Base-by-base conservation (phyloP, 1,284 basidiomycete genomes). In the Chalciporus piperatoides region DNA sequence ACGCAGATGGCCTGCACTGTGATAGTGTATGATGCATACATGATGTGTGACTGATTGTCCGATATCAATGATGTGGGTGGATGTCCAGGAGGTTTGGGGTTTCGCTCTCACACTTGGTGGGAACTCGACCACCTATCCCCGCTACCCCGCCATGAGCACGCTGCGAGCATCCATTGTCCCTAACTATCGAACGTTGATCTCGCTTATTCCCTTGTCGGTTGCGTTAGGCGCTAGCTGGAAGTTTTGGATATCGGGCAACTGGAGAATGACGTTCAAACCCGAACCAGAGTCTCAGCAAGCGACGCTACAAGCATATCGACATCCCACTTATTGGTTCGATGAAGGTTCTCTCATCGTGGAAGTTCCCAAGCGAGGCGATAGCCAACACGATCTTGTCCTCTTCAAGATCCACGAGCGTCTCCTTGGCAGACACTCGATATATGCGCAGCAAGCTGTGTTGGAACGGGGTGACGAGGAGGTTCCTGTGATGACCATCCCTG, bases 301-400 rank as follows among this genome's bases (percentile, higher is more conserved):
- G 21, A 27, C 32, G 17, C 17, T 42, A 15, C 50, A 46, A 27
- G 37, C 10, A 7, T 33, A 39, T 37, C 64, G 41, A 39, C 77
- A 81, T 59, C 69, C 71, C 0, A 63, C 64, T 10, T 84, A 78
- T 59, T 86, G 81, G 81, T 76, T 84, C 47, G 71, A 79, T 21
- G 82, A 86, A 57, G 84, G 80, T 45, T 78, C 78, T 11, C 59
- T 84, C 14, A 62, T 81, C 37, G 59, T 86, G 32, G 68, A 67
- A 43, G 68, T 73, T 24, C 25, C 44, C 37, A 30, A 47, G 25
- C 43, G 41, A 10, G 6, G 21, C 27, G 41, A 51, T 10, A 41
- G 17, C 17, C 43, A 49, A 39, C 38, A 45, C 6, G 62, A 71
- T 47, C 57, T 71, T 9, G 59, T 71, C 33, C 55, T 70, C 17